Conservation (phyloP, 2,329 filamentous ascomycete species). For the Sclerotinia borealis region DNA sequence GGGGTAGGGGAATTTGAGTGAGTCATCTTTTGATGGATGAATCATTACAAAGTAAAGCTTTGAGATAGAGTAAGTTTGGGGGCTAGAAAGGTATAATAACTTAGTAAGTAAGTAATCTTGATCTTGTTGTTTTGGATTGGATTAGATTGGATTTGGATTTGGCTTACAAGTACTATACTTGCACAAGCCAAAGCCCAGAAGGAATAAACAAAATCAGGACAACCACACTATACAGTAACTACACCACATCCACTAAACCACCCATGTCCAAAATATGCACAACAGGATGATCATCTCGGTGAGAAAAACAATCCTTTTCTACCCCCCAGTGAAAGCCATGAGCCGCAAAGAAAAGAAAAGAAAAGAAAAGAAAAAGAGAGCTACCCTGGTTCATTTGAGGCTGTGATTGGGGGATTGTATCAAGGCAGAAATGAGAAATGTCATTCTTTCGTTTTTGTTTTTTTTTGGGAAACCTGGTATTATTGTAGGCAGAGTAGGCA, state of each 20-base stretch:
- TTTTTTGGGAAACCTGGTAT: neutral
- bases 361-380: neutral
- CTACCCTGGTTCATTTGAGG: neutral
- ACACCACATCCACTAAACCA: neutral
- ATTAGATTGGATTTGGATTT: too few species aligned
- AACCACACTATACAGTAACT: too few species aligned
- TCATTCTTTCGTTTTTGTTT: neutral
- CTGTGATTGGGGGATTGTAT: constrained; percentile 2
- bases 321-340: neutral
- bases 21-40: neutral
- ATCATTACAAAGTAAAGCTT: too few species aligned
- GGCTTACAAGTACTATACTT: too few species aligned
- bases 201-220: neutral
- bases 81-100: neutral
- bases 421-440: constrained; percentile 7
- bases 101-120: too few species aligned
- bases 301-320: neutral
- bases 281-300: constrained; percentile 4
- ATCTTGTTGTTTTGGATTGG: neutral
- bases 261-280: neutral
- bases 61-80: constrained; percentile 2
- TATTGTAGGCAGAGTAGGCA: neutral
- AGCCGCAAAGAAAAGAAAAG: neutral
- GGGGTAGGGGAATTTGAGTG: neutral
- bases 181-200: too few species aligned